These are phyloP conservation scores for Sclerotinia sclerotiorum DNA, from an alignment of 2,329 filamentous ascomycete genomes.

Conservation along the genomic window DNA sequence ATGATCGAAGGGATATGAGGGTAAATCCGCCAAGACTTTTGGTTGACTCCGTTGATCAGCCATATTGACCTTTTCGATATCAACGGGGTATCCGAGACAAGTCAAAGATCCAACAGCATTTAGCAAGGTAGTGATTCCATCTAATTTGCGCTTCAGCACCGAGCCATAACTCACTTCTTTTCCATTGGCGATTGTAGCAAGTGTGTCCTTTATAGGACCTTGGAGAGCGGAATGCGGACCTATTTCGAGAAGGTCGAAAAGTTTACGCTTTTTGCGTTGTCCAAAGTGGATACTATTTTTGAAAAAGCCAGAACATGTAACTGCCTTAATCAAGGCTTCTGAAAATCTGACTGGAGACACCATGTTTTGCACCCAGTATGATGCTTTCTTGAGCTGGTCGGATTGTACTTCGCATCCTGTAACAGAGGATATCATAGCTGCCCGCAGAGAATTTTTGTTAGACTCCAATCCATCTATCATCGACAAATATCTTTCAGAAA, in stretches of 20 bases:
- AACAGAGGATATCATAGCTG: constrained; percentile 6
- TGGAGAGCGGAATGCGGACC: constrained; percentile 24
- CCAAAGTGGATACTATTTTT: neutral
- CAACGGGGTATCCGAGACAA: neutral
- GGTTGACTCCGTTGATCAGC: too few species aligned
- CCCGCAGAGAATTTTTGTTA: neutral
- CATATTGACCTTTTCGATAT: neutral
- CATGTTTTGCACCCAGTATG: constrained; percentile 3
- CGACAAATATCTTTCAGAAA: neutral
- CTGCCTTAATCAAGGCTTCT: neutral
- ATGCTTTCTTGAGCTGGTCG: neutral
- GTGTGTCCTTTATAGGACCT: constrained; percentile 19
- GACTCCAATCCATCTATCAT: neutral
- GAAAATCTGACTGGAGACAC: constrained; percentile 1
- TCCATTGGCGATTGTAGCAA: neutral
- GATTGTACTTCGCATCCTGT: neutral
- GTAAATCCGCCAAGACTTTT: constrained; percentile 45
- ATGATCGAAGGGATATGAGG: constrained; percentile 55
- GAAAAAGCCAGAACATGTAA: too few species aligned
- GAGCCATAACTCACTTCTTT: neutral
- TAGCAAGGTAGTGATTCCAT: neutral
- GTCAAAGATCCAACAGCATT: neutral
- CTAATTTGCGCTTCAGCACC: neutral
- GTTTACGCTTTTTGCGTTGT: neutral
- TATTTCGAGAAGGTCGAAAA: constrained; percentile 20